Evolutionary conservation across 2,329 filamentous ascomycete species (phyloP), one percentile per base, ranked within the genome.

Genomic region (Sarocladium strictum): DNA sequence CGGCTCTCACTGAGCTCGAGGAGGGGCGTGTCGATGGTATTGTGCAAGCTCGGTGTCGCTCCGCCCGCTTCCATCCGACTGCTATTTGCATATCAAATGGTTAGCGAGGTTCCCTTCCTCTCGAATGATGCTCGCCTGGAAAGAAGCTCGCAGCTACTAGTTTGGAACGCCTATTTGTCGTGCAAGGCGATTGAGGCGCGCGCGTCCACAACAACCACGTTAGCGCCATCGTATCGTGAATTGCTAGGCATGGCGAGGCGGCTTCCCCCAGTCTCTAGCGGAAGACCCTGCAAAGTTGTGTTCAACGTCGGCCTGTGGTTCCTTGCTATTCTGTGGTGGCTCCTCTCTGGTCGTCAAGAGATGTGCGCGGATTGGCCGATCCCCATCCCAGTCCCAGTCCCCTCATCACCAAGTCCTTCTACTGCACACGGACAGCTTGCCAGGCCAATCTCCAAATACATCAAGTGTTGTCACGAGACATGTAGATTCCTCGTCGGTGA

Each of bases 181-280:
- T 24, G 21, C 14, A 19, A 27, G 10, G 24, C 21, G 15, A 47
- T 23, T 27, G 21, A 26, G 43, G 27, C 27, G 27, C 47, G n/a
- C 47, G 47, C 47, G 21, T 32, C 47, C 47, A 35, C 47, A 32
- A 14, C 17, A 21, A 19, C 40, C 14, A 12, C 11, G 26, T 51
- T 51, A 51, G 47, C 47, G 47, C 47, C 47, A 51, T 51, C 47
- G 47, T 51, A 51, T 51, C 47, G 47, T 32, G 29, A 17, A 35
- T 35, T 33, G 47, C 47, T 17, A 51, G 47, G 47, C 47, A 7
- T 35, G 29, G 47, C 27, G 35, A 51, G n/a, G 47, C 47, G 47
- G 47, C 47, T 51, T 51, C 47, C 47, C 47, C 47, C 26, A 51
- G 47, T 33, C 47, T 51, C 47, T 29, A 35, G 47, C 17, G 5